Evolutionary conservation across 345 rosid species (phyloP), one percentile per base, ranked within the genome.

Genomic region (Luvunga scandens): DNA sequence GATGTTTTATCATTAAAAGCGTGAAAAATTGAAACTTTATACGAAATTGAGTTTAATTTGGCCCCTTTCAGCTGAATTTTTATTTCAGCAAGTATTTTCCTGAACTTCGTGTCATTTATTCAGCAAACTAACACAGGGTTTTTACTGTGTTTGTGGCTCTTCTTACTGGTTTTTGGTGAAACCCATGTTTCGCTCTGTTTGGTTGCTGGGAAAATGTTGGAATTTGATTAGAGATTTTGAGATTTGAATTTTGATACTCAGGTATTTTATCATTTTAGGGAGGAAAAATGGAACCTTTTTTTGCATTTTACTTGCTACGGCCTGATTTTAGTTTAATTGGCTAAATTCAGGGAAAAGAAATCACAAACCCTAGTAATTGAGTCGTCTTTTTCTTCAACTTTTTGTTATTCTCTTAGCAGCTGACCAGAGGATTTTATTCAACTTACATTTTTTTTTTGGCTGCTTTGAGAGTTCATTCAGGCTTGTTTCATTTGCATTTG

Each of bases 181-280:
- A 8, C 60, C 67, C 53, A 16, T 16, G 56, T 77, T 27, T 27
- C 55, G 59, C 56, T 75, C 60, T 62, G 79, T 77, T 79, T 77
- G 78, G 78, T 34, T 68, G 69, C 50, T 59, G 59, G 28, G 57
- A 73, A 71, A 77, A 66, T 82, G 79, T 28, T 2, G 74, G 66
- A 80, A 73, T 73, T 50, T 27, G 12, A 61, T 70, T 16, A 18
- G 57, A 53, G 57, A 53, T 53, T 53, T 53, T 53, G n/a, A 53
- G 57, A 19, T 18, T 18, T 53, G 57, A 53, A 53, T 18, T 53
- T 53, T 53, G 57, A 53, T 16, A 18, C 2, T 53, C 4, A 21
- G 28, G 25, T 30, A 19, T n/a, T 53, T 30, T 71, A 48, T 71
- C 18, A 12, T 19, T 30, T 71, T 24, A 21, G 27, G 42, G 36